Base-by-base conservation (phyloP, 2,329 filamentous ascomycete species). In the Colletotrichum echinochloae region DNA sequence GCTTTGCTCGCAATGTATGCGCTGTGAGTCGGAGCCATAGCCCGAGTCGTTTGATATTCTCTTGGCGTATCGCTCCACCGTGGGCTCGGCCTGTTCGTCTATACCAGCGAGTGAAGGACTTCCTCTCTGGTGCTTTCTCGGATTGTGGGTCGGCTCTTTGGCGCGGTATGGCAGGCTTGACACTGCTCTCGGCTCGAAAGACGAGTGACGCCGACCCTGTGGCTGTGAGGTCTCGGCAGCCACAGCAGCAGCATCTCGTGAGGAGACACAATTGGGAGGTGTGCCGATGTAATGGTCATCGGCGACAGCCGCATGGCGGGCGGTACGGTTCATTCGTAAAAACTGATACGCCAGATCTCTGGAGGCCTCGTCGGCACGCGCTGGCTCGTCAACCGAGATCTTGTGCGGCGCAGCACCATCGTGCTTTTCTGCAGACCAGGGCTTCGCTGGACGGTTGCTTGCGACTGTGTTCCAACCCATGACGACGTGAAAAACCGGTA, bases 21-120 rank as follows among this genome's bases (percentile, higher is more conserved):
- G 66, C 28, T 39, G 39, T 11, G 33, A 48, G 23, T 67, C 64
- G 8, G 67, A 62, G 5, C 56, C 65, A 12, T 70, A 68, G 7
- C 67, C 67, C 7, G 67, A 70, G 23, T 70, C 64, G 30, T 28
- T 44, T 18, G 57, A 68, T 20, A 63, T 46, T 12, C 66, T 65
- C 41, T 70, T 56, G 51, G 28, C 26, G 52, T 61, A 41, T 20
- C 35, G 51, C 49, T 46, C 67, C 11, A 16, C 51, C 5, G 23
- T 18, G 33, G 18, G 33, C 20, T 30, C 56, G 11, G n/a, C 0
- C 9, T 9, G 56, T n/a, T 65, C 23, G 18, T 63, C 57, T 18
- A 56, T 6, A 35, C 41, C 35, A 28, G 57, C 67, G 33, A 63
- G 6, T 1, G 64, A 59, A 9, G 63, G 56, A 9, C n/a, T 68